phyloP scores from a whole-genome alignment of 1,139 yeast genomes.

The Yamadazyma membranifaciens region DNA sequence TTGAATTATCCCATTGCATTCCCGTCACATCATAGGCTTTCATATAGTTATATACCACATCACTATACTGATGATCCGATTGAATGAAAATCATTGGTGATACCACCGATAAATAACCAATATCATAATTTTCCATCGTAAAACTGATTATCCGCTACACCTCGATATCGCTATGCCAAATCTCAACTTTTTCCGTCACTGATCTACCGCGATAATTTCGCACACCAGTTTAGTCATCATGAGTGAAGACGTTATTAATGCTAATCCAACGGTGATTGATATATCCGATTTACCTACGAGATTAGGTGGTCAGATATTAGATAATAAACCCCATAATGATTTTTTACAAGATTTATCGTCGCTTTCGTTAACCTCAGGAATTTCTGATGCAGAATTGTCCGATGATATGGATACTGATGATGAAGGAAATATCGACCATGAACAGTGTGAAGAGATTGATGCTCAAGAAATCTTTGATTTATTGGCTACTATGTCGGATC shows the following conservation, averaged over 20 bases:
- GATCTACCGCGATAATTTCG: background rate
- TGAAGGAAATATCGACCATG: slow-evolving; percentile 15
- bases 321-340: slow-evolving; percentile 17
- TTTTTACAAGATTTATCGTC: slow-evolving; percentile 19
- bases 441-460: slow-evolving; percentile 50
- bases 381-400: slow-evolving; percentile 23
- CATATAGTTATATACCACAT: slow-evolving; percentile 10
- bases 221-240: slow-evolving; percentile 19
- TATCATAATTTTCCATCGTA: slow-evolving; percentile 34
- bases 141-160: background rate
- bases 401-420: slow-evolving; percentile 32
- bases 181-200: background rate
- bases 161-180: background rate
- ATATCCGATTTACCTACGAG: slow-evolving; percentile 76
- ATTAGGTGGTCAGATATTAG: slow-evolving; percentile 11
- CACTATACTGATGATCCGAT: slow-evolving; percentile 1
- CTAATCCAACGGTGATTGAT: slow-evolving; percentile 86
- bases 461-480: slow-evolving; percentile 59
- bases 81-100: slow-evolving; percentile 29
- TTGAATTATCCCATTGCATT: slow-evolving; percentile 39
- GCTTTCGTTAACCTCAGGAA: slow-evolving; percentile 21
- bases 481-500: slow-evolving; percentile 88
- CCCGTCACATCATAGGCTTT: slow-evolving; percentile 20
- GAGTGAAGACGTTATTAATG: slow-evolving; percentile 77
- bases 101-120: slow-evolving; percentile 27